Base-by-base conservation (phyloP, 495 filamentous ascomycete genomes). In the Lasiosphaeris hirsuta region DNA sequence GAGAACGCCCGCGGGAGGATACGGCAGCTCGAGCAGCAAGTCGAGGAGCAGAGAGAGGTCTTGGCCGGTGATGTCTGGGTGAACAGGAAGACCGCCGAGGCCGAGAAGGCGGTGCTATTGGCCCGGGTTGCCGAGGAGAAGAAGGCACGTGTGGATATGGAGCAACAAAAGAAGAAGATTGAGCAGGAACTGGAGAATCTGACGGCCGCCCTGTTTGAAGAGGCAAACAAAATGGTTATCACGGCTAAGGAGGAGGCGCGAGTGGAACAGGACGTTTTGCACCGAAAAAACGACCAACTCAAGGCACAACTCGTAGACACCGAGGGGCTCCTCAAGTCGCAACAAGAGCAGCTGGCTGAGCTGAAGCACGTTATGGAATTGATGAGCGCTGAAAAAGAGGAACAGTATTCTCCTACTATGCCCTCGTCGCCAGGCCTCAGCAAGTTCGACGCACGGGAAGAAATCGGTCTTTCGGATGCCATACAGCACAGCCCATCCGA, bases 211-310 rank as follows among this genome's bases (percentile, higher is more conserved):
- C 78, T 98, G 14, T 97, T 98, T 59, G 90, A 96, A 69, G 93
- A 97, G 78, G 94, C 94, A 35, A 96, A 98, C 61, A 74, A 90
- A 82, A 97, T 98, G 94, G 94, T 98, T 52, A 88, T 92, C 49
- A 86, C 68, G 18, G 72, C 69, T 39, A 74, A 74, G 60, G 72
- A 74, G 40, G 70, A 74, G 33, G 72, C 72, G 36, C 60, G 68
- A 33, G 37, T 42, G 3, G 70, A 74, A 56, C 70, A 74, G 43
- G 70, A 74, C 17, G 57, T 55, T 0, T 37, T 72, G 56, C 69
- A 71, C 2, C 63, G 66, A 17, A 71, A 70, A 33, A 72, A 69
- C 50, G 72, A 74, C 47, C 66, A 69, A 60, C 90, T 97, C 37
- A 65, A 54, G 36, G 65, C 70, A 7, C 72, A 74, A 56, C 59